Evolutionary conservation across 768 basidiomycete genomes (phyloP).

Genomic region (Zangia roseola): DNA sequence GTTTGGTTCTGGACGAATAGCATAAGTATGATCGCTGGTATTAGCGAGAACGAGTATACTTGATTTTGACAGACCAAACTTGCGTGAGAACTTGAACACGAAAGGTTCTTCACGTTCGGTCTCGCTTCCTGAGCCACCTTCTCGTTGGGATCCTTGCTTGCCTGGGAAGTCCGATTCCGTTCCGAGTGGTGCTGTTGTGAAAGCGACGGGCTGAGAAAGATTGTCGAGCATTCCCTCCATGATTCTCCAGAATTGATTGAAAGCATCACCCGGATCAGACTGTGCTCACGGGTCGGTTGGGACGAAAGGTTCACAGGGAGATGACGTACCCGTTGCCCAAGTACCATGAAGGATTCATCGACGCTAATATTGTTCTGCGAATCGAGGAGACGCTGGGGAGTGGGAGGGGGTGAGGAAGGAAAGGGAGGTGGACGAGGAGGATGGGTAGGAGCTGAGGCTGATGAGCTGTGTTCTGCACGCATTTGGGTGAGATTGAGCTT

Average conservation of each 20-base stretch:
- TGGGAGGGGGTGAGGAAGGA: slow-evolving; percentile 45
- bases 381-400: slow-evolving; percentile 40
- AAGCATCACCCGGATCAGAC: slow-evolving; percentile 84
- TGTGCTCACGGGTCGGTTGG: slow-evolving; percentile 24
- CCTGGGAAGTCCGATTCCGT: slow-evolving; percentile 30
- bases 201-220: slow-evolving; percentile 77
- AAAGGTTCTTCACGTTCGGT: slow-evolving; percentile 68
- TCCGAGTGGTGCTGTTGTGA: slow-evolving; percentile 75
- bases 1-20: slow-evolving; percentile 17
- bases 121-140: slow-evolving; percentile 61
- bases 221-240: slow-evolving; percentile 87
- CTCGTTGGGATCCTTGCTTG: slow-evolving; percentile 37
- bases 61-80: slow-evolving; percentile 28
- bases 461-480: slow-evolving; percentile 23
- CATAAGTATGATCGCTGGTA: slow-evolving; percentile 6
- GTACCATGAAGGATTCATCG: slow-evolving; percentile 87
- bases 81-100: slow-evolving; percentile 53
- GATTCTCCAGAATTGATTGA: slow-evolving; percentile 87
- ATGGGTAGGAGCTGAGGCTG: slow-evolving; percentile 14
- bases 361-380: slow-evolving; percentile 53
- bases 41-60: slow-evolving; percentile 14
- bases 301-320: slow-evolving; percentile 1
- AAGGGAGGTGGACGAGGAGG: slow-evolving; percentile 37
- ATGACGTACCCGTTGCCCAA: slow-evolving; percentile 66
- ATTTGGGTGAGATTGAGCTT: slow-evolving; percentile 36